phyloP scores from a whole-genome alignment of 2,329 filamentous ascomycete species.

The Talaromyces funiculosus region DNA sequence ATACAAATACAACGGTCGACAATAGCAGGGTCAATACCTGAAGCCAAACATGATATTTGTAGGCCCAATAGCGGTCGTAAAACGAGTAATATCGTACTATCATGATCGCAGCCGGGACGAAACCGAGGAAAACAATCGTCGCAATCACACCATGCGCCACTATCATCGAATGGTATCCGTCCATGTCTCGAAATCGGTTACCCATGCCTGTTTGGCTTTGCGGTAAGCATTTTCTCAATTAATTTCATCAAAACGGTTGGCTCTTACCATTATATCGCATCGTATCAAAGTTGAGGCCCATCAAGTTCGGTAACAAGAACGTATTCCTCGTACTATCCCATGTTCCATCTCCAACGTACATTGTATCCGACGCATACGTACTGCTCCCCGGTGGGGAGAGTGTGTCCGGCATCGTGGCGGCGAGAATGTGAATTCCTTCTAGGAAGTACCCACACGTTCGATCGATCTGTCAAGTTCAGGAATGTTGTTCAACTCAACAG shows the following conservation, averaged over 20 bases:
- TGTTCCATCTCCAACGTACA: constrained; percentile 62
- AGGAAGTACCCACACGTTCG: constrained; percentile 10
- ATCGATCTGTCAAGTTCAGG: constrained; percentile 25
- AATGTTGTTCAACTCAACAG: constrained; percentile 34
- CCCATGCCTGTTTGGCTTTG: constrained; percentile 51
- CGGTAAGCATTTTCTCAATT: too few species aligned
- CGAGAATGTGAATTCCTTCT: constrained; percentile 1
- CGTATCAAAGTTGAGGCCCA: constrained; percentile 60
- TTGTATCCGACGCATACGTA: constrained; percentile 55
- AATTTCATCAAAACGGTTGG: too few species aligned
- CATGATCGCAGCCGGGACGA: constrained; percentile 56
- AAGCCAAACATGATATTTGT: constrained; percentile 58
- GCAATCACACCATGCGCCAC: constrained; percentile 56
- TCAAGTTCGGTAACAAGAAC: constrained; percentile 59
- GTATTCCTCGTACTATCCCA: constrained; percentile 59
- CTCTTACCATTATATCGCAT: constrained; percentile 60
- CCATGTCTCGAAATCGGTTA: constrained; percentile 57
- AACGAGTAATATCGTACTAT: constrained; percentile 56
- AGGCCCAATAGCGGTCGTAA: constrained; percentile 48
- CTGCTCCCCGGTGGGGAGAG: constrained; percentile 56
- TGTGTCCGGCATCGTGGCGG: constrained; percentile 28
- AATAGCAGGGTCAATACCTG: constrained; percentile 57
- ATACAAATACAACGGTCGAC: constrained; percentile 56
- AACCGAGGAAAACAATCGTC: constrained; percentile 55
- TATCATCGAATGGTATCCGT: constrained; percentile 54